A percentile compares a stretch with the other conserved stretches of the same genome.
Conservation (phyloP, 192 early-diverging fungal species). For the Geranomyces variabilis region DNA sequence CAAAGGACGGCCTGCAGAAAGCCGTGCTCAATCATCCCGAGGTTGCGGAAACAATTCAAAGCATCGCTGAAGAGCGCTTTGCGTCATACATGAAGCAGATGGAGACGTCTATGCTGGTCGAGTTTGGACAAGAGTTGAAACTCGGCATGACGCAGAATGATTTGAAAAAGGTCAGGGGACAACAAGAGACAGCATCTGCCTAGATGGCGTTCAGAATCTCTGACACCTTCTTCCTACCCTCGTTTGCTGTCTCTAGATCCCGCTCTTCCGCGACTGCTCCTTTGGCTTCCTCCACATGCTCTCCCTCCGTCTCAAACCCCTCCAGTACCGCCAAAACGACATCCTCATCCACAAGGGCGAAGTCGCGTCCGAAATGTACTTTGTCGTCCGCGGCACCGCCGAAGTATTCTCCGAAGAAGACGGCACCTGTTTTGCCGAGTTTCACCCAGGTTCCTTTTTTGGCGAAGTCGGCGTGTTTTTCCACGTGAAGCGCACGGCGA, state of each 20-base stretch:
- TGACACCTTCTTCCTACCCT: neutral
- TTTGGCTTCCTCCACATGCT: conserved; percentile 58
- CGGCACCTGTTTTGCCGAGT: conserved; percentile 50
- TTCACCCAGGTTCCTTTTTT: conserved; percentile 56
- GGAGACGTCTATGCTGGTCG: conserved; percentile 45
- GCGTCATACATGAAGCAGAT: conserved; percentile 53
- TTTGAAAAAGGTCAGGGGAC: conserved; percentile 48
- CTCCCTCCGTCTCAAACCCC: conserved; percentile 48
- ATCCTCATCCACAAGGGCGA: conserved; percentile 53
- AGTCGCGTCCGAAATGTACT: conserved; percentile 56
- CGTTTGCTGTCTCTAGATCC: conserved; percentile 45
- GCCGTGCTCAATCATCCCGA: conserved; percentile 48
- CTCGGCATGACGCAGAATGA: conserved; percentile 55
- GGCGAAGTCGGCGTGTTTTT: conserved; percentile 59
- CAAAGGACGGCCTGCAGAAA: conserved; percentile 50
- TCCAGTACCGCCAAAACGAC: conserved; percentile 50
- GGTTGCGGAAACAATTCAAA: conserved; percentile 43
- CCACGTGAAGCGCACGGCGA: conserved; percentile 53
- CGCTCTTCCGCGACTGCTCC: conserved; percentile 55
- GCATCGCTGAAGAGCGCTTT: conserved; percentile 59
- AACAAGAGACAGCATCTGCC: neutral
- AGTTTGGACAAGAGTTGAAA: conserved; percentile 60
- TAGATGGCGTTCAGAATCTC: neutral
- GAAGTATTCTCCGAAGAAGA: conserved; percentile 55
- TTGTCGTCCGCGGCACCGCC: conserved; percentile 50